Conservation (phyloP, 2,329 filamentous ascomycete genomes). For the Exophiala sp. region DNA sequence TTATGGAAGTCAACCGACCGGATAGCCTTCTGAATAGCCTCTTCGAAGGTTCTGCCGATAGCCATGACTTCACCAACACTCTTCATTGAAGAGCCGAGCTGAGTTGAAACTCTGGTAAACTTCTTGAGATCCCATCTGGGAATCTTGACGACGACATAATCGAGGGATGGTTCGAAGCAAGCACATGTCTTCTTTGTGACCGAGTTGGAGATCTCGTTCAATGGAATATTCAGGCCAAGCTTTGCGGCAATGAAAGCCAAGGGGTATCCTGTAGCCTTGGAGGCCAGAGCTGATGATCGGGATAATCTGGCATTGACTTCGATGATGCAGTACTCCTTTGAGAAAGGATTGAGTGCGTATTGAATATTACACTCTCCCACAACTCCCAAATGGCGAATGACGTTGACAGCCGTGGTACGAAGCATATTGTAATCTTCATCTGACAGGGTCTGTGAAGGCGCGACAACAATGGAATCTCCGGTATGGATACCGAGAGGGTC, state of each 20-base stretch:
- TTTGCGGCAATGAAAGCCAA: constrained; percentile 96
- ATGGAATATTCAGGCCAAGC: constrained; percentile 85
- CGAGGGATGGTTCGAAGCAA: constrained; percentile 96
- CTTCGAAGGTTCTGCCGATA: constrained; percentile 93
- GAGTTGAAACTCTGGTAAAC: constrained; percentile 92
- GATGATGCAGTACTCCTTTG: constrained; percentile 96
- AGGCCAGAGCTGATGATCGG: constrained; percentile 89
- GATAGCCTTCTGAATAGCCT: constrained; percentile 98
- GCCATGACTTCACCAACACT: constrained; percentile 99
- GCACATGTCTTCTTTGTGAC: constrained; percentile 95
- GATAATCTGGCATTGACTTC: constrained; percentile 97
- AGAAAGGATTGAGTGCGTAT: constrained; percentile 93
- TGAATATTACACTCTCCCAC: constrained; percentile 99
- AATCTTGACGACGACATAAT: constrained; percentile 99
- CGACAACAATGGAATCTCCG: constrained; percentile 96
- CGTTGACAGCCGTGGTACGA: constrained; percentile 91
- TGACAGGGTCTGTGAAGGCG: constrained; percentile 91
- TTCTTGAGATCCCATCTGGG: constrained; percentile 99
- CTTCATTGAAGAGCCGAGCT: constrained; percentile 98
- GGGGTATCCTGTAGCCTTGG: constrained; percentile 95
- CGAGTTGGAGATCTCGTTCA: constrained; percentile 94
- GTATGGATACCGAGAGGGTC: constrained; percentile 97
- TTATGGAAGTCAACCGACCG: constrained; percentile 93
- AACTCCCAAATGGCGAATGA: constrained; percentile 93
- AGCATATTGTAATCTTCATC: constrained; percentile 99